Evolutionary conservation across 2,329 filamentous ascomycete genomes (phyloP).

Genomic region (Alternaria ethzedia): DNA sequence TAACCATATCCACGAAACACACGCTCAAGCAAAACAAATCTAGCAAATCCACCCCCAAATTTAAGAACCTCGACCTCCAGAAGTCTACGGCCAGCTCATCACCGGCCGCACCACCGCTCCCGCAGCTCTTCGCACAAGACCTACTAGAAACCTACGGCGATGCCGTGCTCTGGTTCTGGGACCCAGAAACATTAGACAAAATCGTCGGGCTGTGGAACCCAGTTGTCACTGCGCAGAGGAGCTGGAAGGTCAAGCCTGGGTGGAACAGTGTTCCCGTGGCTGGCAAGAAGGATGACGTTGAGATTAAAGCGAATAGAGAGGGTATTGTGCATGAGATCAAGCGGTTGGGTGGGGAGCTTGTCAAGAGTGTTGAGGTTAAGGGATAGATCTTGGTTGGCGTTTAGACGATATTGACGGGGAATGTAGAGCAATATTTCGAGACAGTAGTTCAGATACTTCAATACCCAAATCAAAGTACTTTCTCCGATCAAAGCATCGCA

Average conservation of each 20-base stretch:
- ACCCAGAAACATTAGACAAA: slow-evolving; percentile 62
- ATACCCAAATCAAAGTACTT: too few relatives aligned
- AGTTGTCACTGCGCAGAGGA: slow-evolving; percentile 55
- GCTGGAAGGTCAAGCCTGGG: slow-evolving; percentile 73
- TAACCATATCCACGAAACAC: slow-evolving; percentile 69
- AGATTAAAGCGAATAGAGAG: slow-evolving; percentile 69
- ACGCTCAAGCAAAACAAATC: slow-evolving; percentile 42
- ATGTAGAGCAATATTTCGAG: too few relatives aligned
- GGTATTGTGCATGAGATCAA: slow-evolving; percentile 76
- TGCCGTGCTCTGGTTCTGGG: slow-evolving; percentile 80
- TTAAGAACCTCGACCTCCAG: slow-evolving; percentile 79
- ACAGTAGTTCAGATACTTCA: too few relatives aligned
- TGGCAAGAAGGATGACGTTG: slow-evolving; percentile 32
- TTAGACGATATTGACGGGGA: too few relatives aligned
- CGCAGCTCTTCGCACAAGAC: slow-evolving; percentile 69
- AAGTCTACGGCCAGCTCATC: slow-evolving; percentile 26
- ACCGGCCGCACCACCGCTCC: slow-evolving; percentile 62
- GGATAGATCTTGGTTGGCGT: not conserved
- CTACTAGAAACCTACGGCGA: slow-evolving; percentile 71
- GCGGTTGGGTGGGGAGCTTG: slow-evolving; percentile 64
- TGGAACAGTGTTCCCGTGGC: slow-evolving; percentile 67
- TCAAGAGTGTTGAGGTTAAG: slow-evolving; percentile 51
- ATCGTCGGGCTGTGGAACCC: slow-evolving; percentile 73
- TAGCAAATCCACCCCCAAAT: slow-evolving; percentile 57
- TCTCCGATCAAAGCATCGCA: too few relatives aligned